A percentile compares a stretch with the other conserved stretches of the same genome.
Evolutionary conservation across 75 land plant species (phyloP).

Genomic region (Larix kaempferi): DNA sequence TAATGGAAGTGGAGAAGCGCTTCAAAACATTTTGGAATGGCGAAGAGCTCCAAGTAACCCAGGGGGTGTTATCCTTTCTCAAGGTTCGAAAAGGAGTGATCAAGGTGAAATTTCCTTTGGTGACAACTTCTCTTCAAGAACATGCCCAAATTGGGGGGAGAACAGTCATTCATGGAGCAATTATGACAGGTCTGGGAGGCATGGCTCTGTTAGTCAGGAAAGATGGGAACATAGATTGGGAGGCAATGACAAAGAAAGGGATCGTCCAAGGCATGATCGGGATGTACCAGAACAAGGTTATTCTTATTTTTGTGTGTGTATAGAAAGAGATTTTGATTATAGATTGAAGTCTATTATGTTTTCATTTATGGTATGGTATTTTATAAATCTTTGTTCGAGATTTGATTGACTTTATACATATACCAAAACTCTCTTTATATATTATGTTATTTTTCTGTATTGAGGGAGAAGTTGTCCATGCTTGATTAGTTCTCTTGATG

Average conservation of each 20-base stretch:
- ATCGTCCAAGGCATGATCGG: slow-evolving; percentile 44
- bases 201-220: slow-evolving; percentile 16
- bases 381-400: too few species aligned
- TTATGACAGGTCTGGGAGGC: slow-evolving; percentile 12
- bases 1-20: too few species aligned
- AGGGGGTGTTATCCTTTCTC: slow-evolving; percentile 26
- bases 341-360: too few species aligned
- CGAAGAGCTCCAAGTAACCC: slow-evolving; percentile 24
- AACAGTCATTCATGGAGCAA: slow-evolving; percentile 36
- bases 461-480: too few species aligned
- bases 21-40: neutral
- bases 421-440: too few species aligned
- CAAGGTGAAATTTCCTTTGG: slow-evolving; percentile 30
- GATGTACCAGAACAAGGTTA: slow-evolving; percentile 44
- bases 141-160: slow-evolving; percentile 26
- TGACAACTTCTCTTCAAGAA: neutral
- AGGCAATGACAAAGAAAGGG: slow-evolving; percentile 56
- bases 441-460: too few species aligned
- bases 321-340: too few species aligned
- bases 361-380: too few species aligned
- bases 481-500: too few species aligned
- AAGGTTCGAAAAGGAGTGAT: slow-evolving; percentile 33
- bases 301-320: too few species aligned
- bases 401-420: too few species aligned
- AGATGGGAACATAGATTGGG: slow-evolving; percentile 68